Conservation (phyloP, 495 filamentous ascomycete genomes). For the Daldinia decipiens region DNA sequence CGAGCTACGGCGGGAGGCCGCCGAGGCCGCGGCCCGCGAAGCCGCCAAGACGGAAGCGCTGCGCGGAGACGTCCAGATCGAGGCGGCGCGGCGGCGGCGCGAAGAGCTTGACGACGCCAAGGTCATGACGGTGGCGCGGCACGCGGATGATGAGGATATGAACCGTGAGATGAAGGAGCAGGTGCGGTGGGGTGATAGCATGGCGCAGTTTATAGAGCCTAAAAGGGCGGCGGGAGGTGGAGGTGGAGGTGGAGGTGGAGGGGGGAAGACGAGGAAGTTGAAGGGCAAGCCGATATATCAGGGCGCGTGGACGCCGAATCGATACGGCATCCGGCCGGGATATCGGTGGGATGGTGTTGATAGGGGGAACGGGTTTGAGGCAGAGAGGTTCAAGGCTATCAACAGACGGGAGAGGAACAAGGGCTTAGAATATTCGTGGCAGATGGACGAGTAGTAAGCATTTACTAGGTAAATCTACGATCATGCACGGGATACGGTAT, state of each 20-base stretch:
- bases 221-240: slow-evolving; percentile 33
- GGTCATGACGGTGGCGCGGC: slow-evolving; percentile 80
- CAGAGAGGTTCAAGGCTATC: slow-evolving; percentile 88
- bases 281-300: slow-evolving; percentile 80
- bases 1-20: slow-evolving; percentile 77
- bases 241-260: background rate
- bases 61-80: slow-evolving; percentile 85
- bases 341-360: slow-evolving; percentile 98
- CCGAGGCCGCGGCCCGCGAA: slow-evolving; percentile 74
- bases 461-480: slow-evolving; percentile 14
- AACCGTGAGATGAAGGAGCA: slow-evolving; percentile 81
- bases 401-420: slow-evolving; percentile 78
- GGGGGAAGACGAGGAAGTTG: slow-evolving; percentile 50
- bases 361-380: slow-evolving; percentile 92
- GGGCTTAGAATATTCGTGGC: slow-evolving; percentile 90
- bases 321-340: slow-evolving; percentile 92
- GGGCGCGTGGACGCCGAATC: slow-evolving; percentile 84
- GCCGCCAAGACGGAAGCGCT: slow-evolving; percentile 68
- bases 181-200: slow-evolving; percentile 93
- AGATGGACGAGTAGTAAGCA: slow-evolving; percentile 80
- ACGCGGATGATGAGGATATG: slow-evolving; percentile 80
- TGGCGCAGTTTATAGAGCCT: slow-evolving; percentile 76
- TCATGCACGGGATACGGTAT: background rate
- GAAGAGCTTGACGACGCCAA: slow-evolving; percentile 79
- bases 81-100: slow-evolving; percentile 61